phyloP scores from a whole-genome alignment of 106 monocot genomes.

The Apostasia shenzhenica region DNA sequence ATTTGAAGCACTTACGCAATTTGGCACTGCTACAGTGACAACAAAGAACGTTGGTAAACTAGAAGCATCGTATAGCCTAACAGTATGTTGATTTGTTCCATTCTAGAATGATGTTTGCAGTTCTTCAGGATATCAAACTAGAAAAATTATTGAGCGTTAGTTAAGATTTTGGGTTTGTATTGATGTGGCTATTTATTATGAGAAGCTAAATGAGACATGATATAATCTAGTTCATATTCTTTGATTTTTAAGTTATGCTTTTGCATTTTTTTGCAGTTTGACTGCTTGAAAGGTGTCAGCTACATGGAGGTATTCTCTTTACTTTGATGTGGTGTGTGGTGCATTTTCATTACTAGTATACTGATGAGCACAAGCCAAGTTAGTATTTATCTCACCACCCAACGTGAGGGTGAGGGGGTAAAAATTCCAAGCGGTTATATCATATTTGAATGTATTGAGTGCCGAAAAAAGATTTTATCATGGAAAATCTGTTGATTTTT shows the following conservation, averaged over 20 bases:
- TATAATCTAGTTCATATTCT: background rate
- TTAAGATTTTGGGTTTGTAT: no score
- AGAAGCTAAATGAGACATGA: no score
- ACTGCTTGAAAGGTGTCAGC: conserved; percentile 57
- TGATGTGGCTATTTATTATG: no score
- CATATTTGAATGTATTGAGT: no score
- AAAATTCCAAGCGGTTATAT: no score
- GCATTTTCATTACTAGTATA: background rate
- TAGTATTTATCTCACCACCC: no score
- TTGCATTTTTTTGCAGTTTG: conserved; percentile 50
- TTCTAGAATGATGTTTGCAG: background rate
- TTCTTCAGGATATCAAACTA: background rate
- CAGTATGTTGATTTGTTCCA: conserved; percentile 26
- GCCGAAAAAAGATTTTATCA: no score
- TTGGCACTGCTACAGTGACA: conserved; percentile 58
- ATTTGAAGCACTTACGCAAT: conserved; percentile 87
- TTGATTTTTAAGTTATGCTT: background rate
- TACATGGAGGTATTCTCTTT: conserved; percentile 55
- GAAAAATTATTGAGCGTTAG: no score
- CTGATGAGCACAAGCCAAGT: no score
- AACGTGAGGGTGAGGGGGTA: no score
- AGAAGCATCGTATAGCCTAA: conserved; percentile 90
- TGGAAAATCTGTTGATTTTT: no score
- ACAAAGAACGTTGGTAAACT: conserved; percentile 80
- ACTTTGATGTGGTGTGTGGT: background rate